These are phyloP conservation scores for Nemania abortiva DNA, from an alignment of 2,329 filamentous ascomycete species.

Conservation along the genomic window DNA sequence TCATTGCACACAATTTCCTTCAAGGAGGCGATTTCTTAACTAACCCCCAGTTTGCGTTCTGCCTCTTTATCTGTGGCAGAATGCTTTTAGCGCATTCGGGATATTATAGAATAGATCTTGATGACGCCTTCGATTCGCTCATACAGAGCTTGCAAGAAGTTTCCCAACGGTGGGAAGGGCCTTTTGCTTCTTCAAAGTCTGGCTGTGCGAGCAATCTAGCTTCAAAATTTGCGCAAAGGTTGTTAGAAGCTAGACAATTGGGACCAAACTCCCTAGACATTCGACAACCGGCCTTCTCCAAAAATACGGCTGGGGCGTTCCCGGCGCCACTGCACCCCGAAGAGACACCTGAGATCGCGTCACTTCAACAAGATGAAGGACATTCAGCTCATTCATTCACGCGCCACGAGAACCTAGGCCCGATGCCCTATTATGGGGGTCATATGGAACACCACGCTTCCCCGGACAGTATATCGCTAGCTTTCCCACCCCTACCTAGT, in stretches of 20 bases:
- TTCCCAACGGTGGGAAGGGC: constrained; percentile 54
- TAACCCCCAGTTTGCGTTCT: constrained; percentile 59
- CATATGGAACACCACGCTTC: constrained; percentile 21
- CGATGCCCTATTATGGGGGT: too few species aligned
- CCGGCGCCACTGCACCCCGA: background rate
- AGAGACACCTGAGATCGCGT: background rate
- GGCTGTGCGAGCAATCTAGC: constrained; percentile 49
- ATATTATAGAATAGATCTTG: constrained; percentile 50
- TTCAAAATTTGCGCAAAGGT: constrained; percentile 51
- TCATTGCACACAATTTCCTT: constrained; percentile 61
- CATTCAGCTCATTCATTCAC: background rate
- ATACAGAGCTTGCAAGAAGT: constrained; percentile 53
- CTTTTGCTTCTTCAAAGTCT: constrained; percentile 28
- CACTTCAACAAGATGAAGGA: background rate
- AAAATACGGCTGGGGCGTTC: constrained; percentile 39
- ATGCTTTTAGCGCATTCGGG: constrained; percentile 55
- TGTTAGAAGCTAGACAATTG: constrained; percentile 47
- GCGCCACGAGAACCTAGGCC: background rate
- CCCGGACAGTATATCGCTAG: constrained; percentile 37
- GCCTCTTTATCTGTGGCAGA: constrained; percentile 59
- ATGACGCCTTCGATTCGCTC: constrained; percentile 51
- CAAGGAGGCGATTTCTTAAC: constrained; percentile 52
- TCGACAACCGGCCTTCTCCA: constrained; percentile 52
- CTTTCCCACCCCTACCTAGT: constrained; percentile 37
- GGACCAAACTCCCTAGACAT: constrained; percentile 50